Conservation (phyloP, 441 rosid genomes). For the Aleurites moluccanus region DNA sequence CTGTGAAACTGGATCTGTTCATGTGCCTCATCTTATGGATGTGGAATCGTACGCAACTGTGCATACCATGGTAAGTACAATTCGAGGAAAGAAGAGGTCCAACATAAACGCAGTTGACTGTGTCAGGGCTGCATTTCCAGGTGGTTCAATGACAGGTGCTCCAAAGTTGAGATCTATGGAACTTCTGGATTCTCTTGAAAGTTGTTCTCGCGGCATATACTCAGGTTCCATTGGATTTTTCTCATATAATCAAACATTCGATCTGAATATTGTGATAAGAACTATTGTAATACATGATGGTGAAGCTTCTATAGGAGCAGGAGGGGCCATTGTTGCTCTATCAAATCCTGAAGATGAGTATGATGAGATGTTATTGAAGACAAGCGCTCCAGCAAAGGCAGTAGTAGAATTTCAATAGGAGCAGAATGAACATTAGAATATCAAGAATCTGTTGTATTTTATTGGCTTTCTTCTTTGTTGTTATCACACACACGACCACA, state of each 20-base stretch:
- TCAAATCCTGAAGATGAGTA: constrained; percentile 87
- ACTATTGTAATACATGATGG: constrained; percentile 75
- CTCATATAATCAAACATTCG: constrained; percentile 83
- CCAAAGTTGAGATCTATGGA: constrained; percentile 94
- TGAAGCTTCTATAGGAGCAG: constrained; percentile 95
- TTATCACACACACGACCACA: constrained; percentile 1
- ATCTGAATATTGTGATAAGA: constrained; percentile 88
- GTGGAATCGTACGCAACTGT: constrained; percentile 96
- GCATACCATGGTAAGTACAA: constrained; percentile 96
- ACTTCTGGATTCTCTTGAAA: constrained; percentile 79
- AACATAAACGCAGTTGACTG: constrained; percentile 68
- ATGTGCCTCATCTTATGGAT: constrained; percentile 90
- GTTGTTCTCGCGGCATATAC: constrained; percentile 82
- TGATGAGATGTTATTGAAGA: constrained; percentile 83
- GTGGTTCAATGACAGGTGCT: constrained; percentile 98
- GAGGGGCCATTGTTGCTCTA: constrained; percentile 83
- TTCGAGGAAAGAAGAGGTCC: constrained; percentile 63
- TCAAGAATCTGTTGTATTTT: constrained; percentile 2
- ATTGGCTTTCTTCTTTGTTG: neutral
- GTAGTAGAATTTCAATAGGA: constrained; percentile 50
- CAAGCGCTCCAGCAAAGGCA: constrained; percentile 72
- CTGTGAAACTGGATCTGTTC: constrained; percentile 85
- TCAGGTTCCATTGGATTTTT: constrained; percentile 90
- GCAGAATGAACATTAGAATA: neutral
- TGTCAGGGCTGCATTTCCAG: constrained; percentile 89